Conservation (phyloP, 306 rosid species). For the Dryas octopetala region DNA sequence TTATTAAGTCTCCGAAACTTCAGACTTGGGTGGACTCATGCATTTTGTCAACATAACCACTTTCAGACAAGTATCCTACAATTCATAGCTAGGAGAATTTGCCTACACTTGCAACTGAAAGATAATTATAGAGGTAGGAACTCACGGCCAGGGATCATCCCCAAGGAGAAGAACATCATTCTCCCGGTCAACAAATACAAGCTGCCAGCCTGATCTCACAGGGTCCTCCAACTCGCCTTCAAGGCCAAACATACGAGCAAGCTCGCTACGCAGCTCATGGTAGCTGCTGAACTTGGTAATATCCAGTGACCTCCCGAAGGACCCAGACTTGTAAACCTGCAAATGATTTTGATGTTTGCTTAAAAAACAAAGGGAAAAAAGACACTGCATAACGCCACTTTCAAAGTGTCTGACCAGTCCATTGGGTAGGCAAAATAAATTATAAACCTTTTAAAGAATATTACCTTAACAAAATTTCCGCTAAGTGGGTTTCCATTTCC, state of each 20-base stretch:
- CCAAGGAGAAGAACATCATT: slow-evolving; percentile 92
- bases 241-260: slow-evolving; percentile 83
- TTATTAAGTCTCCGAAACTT: neutral
- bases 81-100: neutral
- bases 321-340: slow-evolving; percentile 61
- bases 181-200: slow-evolving; percentile 96
- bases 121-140: slow-evolving; percentile 9
- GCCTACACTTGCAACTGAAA: neutral
- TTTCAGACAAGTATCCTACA: neutral
- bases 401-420: neutral
- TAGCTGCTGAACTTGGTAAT: slow-evolving; percentile 81
- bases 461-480: slow-evolving; percentile 90
- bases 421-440: neutral
- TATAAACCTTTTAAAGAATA: slow-evolving; percentile 1
- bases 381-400: neutral
- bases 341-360: neutral
- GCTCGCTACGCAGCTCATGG: slow-evolving; percentile 79
- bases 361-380: neutral
- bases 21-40: neutral
- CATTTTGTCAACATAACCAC: neutral
- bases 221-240: slow-evolving; percentile 91
- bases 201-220: slow-evolving; percentile 99
- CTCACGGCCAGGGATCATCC: slow-evolving; percentile 70
- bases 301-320: slow-evolving; percentile 62
- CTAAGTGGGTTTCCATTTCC: slow-evolving; percentile 62